phyloP scores from a whole-genome alignment of 257 asterid genomes.

The Verbascum thapsus region DNA sequence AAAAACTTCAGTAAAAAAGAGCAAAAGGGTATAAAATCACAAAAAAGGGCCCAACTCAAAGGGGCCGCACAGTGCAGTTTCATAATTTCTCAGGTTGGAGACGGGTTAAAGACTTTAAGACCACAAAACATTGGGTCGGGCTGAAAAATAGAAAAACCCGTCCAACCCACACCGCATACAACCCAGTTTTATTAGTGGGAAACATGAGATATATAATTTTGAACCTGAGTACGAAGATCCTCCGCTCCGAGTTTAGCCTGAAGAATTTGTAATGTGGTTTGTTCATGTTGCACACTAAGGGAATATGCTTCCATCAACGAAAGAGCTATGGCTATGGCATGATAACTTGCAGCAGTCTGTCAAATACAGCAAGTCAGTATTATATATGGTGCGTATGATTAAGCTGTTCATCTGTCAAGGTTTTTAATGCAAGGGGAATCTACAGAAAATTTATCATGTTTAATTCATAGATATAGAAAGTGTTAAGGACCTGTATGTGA shows the following conservation, averaged over 20 bases:
- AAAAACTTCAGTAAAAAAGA: too few relatives aligned
- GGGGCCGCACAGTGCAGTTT: too few relatives aligned
- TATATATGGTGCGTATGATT: slow-evolving; percentile 22
- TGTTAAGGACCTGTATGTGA: slow-evolving; percentile 80
- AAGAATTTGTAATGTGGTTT: slow-evolving; percentile 95
- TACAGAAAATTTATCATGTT: not conserved
- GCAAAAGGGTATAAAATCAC: too few relatives aligned
- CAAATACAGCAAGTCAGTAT: slow-evolving; percentile 34
- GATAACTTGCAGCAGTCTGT: slow-evolving; percentile 99
- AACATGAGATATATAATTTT: slow-evolving; percentile 19
- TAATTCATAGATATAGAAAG: slow-evolving; percentile 21
- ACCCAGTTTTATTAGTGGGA: not conserved
- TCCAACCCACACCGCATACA: too few relatives aligned
- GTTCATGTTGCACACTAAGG: slow-evolving; percentile 97
- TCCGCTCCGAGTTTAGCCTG: slow-evolving; percentile 92
- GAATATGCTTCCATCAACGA: slow-evolving; percentile 99
- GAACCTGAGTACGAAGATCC: slow-evolving; percentile 99
- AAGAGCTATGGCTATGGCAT: slow-evolving; percentile 99
- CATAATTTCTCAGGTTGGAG: too few relatives aligned
- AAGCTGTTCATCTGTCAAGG: slow-evolving; percentile 17
- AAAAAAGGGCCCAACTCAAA: too few relatives aligned
- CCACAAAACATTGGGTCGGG: too few relatives aligned
- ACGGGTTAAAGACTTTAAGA: too few relatives aligned
- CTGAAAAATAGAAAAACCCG: too few relatives aligned
- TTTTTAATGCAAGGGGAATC: slow-evolving; percentile 13